Percentiles rank a stretch among this genome's conserved stretches.
phyloP scores from a whole-genome alignment of 176 grass and related monocot species.

The sorghum (Sorghum bicolor) region Sorghum_bicolor_NCBIv3 NC_012870.2:8512501-8513000 shows the following conservation, averaged over 20 bases:
- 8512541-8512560: background rate
- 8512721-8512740: conserved; percentile 60
- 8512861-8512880: conserved; percentile 32
- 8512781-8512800: conserved; percentile 81
- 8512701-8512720: conserved; percentile 88
- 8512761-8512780: conserved; percentile 90
- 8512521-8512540: conserved; percentile 9
- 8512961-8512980: conserved; percentile 70
- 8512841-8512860: background rate
- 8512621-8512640: no score
- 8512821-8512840: background rate
- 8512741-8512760: conserved; percentile 89
- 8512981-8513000: background rate
- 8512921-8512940: conserved; percentile 80
- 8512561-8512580: no score
- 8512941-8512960: conserved; percentile 72
- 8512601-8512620: no score
- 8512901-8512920: conserved; percentile 62
- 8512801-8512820: conserved; percentile 12
- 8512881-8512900: conserved; percentile 74
- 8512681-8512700: conserved; percentile 70
- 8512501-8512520: background rate
- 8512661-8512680: conserved; percentile 59
- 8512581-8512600: no score
- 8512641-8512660: background rate